Conservation (phyloP, 768 basidiomycete genomes). For the Clitopilus hobsonii region DNA sequence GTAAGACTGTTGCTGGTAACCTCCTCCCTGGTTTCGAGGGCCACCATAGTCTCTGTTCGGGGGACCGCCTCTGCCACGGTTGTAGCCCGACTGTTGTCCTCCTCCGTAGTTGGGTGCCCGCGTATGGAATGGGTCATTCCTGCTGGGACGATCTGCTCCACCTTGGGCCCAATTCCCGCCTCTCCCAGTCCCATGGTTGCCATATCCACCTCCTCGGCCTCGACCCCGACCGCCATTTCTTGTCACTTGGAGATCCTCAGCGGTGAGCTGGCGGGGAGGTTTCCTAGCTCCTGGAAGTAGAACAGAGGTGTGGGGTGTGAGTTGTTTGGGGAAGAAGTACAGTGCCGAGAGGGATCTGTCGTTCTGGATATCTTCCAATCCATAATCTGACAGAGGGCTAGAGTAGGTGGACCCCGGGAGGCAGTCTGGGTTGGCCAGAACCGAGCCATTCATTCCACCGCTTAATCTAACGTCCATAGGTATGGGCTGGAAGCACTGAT, state of each 20-base stretch:
- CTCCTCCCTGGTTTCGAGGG: constrained; percentile 20
- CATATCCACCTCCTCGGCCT: constrained; percentile 41
- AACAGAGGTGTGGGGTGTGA: constrained; percentile 79
- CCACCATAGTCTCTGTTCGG: constrained; percentile 21
- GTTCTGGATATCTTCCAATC: constrained; percentile 75
- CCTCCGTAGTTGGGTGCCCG: constrained; percentile 30
- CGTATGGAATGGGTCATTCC: constrained; percentile 45
- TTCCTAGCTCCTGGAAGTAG: constrained; percentile 70
- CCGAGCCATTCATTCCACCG: constrained; percentile 74
- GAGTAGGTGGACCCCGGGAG: constrained; percentile 91
- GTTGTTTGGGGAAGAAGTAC: constrained; percentile 87
- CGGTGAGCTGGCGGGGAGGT: constrained; percentile 54
- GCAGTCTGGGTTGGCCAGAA: constrained; percentile 81
- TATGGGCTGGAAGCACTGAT: constrained; percentile 52
- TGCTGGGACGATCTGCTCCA: constrained; percentile 25
- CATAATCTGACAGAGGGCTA: constrained; percentile 57
- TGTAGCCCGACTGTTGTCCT: constrained; percentile 15
- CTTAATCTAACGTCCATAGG: constrained; percentile 64
- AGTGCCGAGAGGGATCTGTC: constrained; percentile 84
- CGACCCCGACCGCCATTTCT: constrained; percentile 49
- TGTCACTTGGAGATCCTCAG: constrained; percentile 67
- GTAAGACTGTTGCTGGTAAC: constrained; percentile 31
- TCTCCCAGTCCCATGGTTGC: constrained; percentile 26
- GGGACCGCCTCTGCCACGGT: neutral
- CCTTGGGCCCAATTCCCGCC: constrained; percentile 28